Conservation (phyloP, 176 grass and related monocot genomes). For the Oryza glaberrima region DNA sequence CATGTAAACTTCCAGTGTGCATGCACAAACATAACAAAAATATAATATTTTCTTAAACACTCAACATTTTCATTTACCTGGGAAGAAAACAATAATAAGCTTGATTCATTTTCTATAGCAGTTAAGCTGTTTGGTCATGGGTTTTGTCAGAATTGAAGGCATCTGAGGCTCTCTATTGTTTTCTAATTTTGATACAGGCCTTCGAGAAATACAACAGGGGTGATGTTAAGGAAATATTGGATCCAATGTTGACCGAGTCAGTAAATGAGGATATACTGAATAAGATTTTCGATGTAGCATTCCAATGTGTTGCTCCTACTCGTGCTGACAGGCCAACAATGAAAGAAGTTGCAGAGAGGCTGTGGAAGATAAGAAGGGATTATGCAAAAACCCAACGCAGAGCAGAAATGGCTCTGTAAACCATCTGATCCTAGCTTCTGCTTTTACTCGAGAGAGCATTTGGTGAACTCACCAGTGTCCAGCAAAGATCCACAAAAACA, state of each 20-base stretch:
- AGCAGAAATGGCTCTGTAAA: constrained; percentile 40
- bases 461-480: neutral
- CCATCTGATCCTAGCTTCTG: constrained; percentile 14
- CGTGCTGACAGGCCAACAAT: constrained; percentile 71
- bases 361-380: constrained; percentile 87
- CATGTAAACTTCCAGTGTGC: neutral
- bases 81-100: constrained; percentile 3
- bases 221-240: constrained; percentile 62
- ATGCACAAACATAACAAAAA: neutral
- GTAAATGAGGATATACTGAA: constrained; percentile 64
- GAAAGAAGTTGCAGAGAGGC: constrained; percentile 76
- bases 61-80: constrained; percentile 1
- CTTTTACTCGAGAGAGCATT: constrained; percentile 26
- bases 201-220: constrained; percentile 65
- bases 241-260: constrained; percentile 63
- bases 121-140: neutral
- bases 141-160: constrained; percentile 1
- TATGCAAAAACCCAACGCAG: constrained; percentile 48
- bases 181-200: constrained; percentile 56
- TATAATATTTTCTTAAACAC: neutral
- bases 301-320: constrained; percentile 78
- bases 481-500: constrained; percentile 9
- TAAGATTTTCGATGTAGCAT: constrained; percentile 58
- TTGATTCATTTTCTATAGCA: neutral
- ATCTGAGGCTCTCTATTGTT: constrained; percentile 25